Evolutionary conservation across 257 asterid species (phyloP), one percentile per base, ranked within the genome.

Genomic region (Gentiana dahurica): DNA sequence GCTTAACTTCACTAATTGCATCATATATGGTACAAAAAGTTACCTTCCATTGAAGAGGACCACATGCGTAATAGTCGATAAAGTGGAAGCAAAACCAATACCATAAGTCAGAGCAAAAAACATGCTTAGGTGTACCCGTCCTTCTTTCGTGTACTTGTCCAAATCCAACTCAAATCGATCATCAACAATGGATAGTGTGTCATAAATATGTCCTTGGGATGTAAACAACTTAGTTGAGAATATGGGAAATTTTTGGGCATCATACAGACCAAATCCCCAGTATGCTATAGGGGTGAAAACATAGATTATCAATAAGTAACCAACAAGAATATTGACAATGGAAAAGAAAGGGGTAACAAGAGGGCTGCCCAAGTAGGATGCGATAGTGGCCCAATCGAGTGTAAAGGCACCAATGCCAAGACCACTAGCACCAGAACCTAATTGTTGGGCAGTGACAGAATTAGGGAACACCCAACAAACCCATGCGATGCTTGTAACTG

Each of bases 341-440:
- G 95, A 82, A 54, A 86, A 86, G 83, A 89, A 86, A 57, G 95
- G 97, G 57, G 76, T 73, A 47, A 86, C 68, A 53, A 89, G 94
- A n/a, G 97, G 97, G 76, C 95, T 86, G 61, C 50, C 55, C 75
- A 89, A 68, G 87, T 81, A 89, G 36, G 95, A 81, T 7, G 97
- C 89, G 15, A 86, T 79, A 12, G 62, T 92, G 2, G 94, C 54
- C 97, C 95, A 89, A 54, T 89, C 97, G 49, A 89, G 65, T 39
- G 94, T 83, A 54, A 89, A 33, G 51, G 97, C 94, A n/a, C 97
- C 97, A 34, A 83, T 8, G 1, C 97, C 97, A 7, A 85, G 94
- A 51, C 95, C 97, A 51, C 69, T 71, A 74, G 86, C 67, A 49
- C 95, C 97, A 1, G 97, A 89, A 35, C 97, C 97, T 5, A 89